Evolutionary conservation across 139 green algal species (phyloP), one percentile per base, ranked within the genome.

Genomic region (Volvox africanus): DNA sequence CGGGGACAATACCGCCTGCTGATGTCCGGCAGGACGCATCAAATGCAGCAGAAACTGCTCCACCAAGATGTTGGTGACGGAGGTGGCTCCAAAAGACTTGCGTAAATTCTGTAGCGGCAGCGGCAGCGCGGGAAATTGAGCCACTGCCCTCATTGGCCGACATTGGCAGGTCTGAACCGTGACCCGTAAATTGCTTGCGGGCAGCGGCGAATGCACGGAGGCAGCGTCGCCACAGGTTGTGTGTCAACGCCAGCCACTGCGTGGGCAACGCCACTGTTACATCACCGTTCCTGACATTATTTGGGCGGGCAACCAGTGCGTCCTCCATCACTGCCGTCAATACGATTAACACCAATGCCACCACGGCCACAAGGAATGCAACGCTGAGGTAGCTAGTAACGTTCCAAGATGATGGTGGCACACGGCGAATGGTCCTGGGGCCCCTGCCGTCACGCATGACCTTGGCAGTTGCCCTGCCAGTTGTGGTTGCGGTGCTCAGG

Each of bases 201-300:
- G 69, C 85, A 24, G 44, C 68, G 11, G 44, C 14, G 18, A 73
- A 71, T 36, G 85, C 85, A 37, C 85, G 85, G 14, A 67, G 85
- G 69, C 26, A 33, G 85, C 85, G 85, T 36, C 85, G 85, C 85
- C 85, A 89, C 28, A 89, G 85, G n/a, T 11, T 6, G 69, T 20
- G 69, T 1, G 68, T 82, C 28, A 89, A 44, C 19, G 28, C 37
- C 65, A 73, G 65, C 65, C 65, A 73, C 21, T 73, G 21, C 21
- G 21, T 28, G 2, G 65, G 24, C 65, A 28, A 16, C 65, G 44
- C 44, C 44, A 55, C 44, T 9, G 9, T 55, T 9, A 5, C 44
- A 9, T 5, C 44, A 55, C 44, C 44, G 44, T 55, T 55, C 44
- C 24, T 73, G 65, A 24, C 21, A 28, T 12, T 73, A 9, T 2